Evolutionary conservation across 257 asterid genomes (phyloP).

Genomic region (Linderniella brevidens): DNA sequence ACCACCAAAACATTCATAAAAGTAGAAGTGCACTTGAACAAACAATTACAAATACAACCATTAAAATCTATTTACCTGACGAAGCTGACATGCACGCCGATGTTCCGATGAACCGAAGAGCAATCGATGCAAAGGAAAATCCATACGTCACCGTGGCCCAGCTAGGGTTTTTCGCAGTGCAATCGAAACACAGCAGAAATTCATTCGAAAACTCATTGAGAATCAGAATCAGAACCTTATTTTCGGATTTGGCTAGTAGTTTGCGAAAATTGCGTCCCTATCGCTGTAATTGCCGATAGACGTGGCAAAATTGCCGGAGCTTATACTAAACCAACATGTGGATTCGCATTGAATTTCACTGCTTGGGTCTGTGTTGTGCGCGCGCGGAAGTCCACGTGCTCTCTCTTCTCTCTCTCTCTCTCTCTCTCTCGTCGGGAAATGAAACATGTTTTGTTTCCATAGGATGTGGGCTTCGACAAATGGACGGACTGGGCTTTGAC

Average conservation of each 20-base stretch:
- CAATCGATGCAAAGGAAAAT: conserved; percentile 90
- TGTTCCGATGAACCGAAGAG: conserved; percentile 83
- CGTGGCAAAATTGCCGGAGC: conserved; percentile 20
- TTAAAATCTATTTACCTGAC: conserved; percentile 47
- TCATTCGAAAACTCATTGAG: conserved; percentile 2
- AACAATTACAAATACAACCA: background rate
- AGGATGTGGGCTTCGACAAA: too few relatives aligned
- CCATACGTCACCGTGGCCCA: conserved; percentile 98
- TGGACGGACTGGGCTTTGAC: too few relatives aligned
- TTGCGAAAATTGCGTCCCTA: conserved; percentile 69
- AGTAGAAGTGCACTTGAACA: background rate
- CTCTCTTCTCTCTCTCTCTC: too few relatives aligned
- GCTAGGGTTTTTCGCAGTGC: conserved; percentile 86
- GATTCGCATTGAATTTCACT: too few relatives aligned
- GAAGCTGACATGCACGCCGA: conserved; percentile 90
- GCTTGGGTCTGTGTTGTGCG: too few relatives aligned
- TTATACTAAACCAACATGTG: too few relatives aligned
- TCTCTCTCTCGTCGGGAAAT: too few relatives aligned
- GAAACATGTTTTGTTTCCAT: too few relatives aligned
- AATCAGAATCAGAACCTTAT: conserved; percentile 37
- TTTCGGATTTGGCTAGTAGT: conserved; percentile 72
- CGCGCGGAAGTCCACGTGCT: too few relatives aligned
- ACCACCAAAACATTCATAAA: too few relatives aligned
- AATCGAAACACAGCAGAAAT: conserved; percentile 84
- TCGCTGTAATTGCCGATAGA: conserved; percentile 67